These are phyloP conservation scores for Trametes coccinea DNA, from an alignment of 768 basidiomycete genomes.

Conservation along the genomic window DNA sequence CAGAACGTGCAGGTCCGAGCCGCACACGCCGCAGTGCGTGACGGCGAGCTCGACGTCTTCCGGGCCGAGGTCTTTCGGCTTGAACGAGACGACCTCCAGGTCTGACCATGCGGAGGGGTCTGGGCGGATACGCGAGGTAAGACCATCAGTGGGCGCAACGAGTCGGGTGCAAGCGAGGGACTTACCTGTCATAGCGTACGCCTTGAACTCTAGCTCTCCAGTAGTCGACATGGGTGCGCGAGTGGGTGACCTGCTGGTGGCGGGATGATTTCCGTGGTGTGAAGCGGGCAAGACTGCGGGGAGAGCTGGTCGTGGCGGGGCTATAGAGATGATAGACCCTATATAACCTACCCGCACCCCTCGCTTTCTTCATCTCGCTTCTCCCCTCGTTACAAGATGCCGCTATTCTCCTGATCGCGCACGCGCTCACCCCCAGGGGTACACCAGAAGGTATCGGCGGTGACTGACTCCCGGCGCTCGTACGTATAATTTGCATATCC, in stretches of 20 bases:
- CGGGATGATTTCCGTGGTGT: no score
- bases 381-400: no score
- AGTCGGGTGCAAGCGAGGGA: neutral
- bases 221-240: constrained; percentile 5
- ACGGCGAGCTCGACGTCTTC: constrained; percentile 59
- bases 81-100: constrained; percentile 46
- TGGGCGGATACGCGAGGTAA: neutral
- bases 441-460: no score
- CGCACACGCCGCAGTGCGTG: constrained; percentile 51
- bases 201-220: constrained; percentile 26
- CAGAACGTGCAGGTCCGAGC: constrained; percentile 50
- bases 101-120: constrained; percentile 36
- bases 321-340: no score
- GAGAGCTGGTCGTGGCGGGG: no score
- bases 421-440: no score
- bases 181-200: constrained; percentile 30
- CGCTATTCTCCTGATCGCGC: no score
- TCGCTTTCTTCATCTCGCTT: no score
- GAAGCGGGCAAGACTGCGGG: no score
- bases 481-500: neutral
- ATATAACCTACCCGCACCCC: neutral
- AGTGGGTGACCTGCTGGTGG: neutral
- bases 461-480: neutral
- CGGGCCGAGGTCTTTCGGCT: constrained; percentile 53
- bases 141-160: neutral